Evolutionary conservation across 352 stramenopile genomes (phyloP).

Genomic region (Phytopythium ostracodes): DNA sequence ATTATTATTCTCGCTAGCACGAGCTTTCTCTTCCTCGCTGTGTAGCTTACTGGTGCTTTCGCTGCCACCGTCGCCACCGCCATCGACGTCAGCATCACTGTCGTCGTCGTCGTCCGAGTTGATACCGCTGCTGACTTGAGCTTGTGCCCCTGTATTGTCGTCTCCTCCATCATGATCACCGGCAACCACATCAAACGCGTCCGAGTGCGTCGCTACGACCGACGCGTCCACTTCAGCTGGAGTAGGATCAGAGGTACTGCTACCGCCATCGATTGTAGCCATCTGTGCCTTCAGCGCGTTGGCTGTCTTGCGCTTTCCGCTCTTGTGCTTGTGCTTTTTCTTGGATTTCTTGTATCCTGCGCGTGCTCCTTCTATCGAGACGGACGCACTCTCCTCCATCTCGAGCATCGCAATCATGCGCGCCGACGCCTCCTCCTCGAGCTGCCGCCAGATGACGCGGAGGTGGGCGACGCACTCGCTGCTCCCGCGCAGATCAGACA

Average conservation of each 20-base stretch:
- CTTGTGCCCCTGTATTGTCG: background rate
- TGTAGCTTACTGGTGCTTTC: constrained; percentile 11
- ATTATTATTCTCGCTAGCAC: background rate
- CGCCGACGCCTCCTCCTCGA: constrained; percentile 74
- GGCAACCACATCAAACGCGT: background rate
- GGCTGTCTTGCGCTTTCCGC: constrained; percentile 52
- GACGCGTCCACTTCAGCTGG: background rate
- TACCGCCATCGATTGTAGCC: background rate
- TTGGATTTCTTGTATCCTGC: constrained; percentile 44
- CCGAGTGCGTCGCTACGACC: background rate
- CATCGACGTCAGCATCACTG: constrained; percentile 22
- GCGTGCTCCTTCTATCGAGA: background rate
- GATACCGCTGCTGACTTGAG: background rate
- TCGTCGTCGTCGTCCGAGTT: constrained; percentile 7
- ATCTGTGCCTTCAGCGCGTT: background rate
- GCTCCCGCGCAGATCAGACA: constrained; percentile 55
- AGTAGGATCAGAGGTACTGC: no score
- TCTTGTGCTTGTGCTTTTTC: constrained; percentile 79
- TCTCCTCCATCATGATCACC: background rate
- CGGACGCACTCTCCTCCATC: constrained; percentile 53
- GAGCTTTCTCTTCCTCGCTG: constrained; percentile 4
- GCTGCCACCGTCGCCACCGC: constrained; percentile 2
- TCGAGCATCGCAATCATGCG: constrained; percentile 85
- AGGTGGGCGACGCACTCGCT: constrained; percentile 55
- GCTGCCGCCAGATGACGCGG: constrained; percentile 52